A percentile compares a stretch with the other conserved stretches of the same genome.
Conservation (phyloP, 2,329 filamentous ascomycete genomes). For the Lasiodiplodia sp. region DNA sequence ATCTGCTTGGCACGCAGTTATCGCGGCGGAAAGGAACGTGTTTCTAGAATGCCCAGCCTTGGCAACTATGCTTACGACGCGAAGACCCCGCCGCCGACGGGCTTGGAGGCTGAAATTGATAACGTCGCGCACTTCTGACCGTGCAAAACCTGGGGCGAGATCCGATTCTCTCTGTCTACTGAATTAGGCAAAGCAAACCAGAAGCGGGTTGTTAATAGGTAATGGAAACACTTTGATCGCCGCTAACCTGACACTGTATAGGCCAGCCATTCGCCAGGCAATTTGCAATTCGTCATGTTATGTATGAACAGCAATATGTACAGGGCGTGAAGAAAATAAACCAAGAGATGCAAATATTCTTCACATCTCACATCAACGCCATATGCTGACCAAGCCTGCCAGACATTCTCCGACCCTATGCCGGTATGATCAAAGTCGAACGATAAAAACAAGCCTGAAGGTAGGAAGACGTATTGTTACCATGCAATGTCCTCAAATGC, state of each 20-base stretch:
- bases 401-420: not conserved
- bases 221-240: not conserved
- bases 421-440: not conserved
- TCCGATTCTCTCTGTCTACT: not conserved
- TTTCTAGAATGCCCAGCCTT: conserved; percentile 4
- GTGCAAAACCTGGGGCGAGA: not conserved
- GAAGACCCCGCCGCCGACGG: not conserved
- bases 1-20: not conserved
- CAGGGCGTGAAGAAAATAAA: not conserved
- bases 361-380: not conserved
- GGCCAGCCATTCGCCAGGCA: not conserved
- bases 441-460: not conserved
- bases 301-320: conserved; percentile 9
- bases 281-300: not conserved
- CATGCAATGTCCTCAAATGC: conserved; percentile 50
- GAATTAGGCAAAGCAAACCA: not conserved
- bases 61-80: conserved; percentile 1
- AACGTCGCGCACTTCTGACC: not conserved
- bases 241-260: not conserved
- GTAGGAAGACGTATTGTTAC: not conserved
- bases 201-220: not conserved
- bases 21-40: not conserved
- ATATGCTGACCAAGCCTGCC: not conserved
- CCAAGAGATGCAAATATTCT: not conserved
- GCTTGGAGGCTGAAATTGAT: not conserved